phyloP scores from a whole-genome alignment of 2,329 filamentous ascomycete genomes.

The Aspergillus uvarum region DNA sequence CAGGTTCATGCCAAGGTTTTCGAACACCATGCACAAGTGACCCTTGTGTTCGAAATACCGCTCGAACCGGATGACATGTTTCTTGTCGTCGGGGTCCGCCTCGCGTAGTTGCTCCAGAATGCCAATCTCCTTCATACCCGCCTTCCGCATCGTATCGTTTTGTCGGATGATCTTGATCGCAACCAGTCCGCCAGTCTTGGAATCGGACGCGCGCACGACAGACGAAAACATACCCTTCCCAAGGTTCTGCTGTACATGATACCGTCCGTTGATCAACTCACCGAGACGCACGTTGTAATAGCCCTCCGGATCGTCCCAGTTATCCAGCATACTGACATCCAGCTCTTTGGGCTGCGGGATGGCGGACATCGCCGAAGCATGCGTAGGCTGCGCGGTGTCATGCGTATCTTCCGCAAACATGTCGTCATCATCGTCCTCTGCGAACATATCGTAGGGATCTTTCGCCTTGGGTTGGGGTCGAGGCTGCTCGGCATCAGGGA shows the following conservation, averaged over 20 bases:
- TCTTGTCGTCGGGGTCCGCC: slow-evolving; percentile 82
- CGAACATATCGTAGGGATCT: slow-evolving; percentile 64
- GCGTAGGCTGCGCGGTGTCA: slow-evolving; percentile 51
- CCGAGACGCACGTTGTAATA: slow-evolving; percentile 95
- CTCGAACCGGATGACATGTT: slow-evolving; percentile 86
- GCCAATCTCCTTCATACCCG: slow-evolving; percentile 89
- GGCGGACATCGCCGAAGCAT: slow-evolving; percentile 51
- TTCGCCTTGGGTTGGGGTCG: slow-evolving; percentile 44
- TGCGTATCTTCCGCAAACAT: slow-evolving; percentile 81
- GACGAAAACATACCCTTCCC: slow-evolving; percentile 96
- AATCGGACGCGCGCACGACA: slow-evolving; percentile 84
- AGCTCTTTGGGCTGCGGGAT: slow-evolving; percentile 57
- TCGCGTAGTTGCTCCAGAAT: slow-evolving; percentile 85
- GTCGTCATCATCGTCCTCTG: slow-evolving; percentile 66
- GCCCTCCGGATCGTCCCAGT: slow-evolving; percentile 89
- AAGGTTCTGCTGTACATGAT: slow-evolving; percentile 82
- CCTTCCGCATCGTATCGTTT: slow-evolving; percentile 88
- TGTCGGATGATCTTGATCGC: slow-evolving; percentile 98
- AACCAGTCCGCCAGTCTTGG: slow-evolving; percentile 71
- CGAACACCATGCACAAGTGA: slow-evolving; percentile 95
- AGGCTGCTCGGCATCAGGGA: slow-evolving; percentile 45
- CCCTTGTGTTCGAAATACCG: slow-evolving; percentile 90
- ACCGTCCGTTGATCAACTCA: slow-evolving; percentile 84
- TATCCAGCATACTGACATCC: slow-evolving; percentile 78
- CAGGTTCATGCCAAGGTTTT: slow-evolving; percentile 87